Base-by-base conservation (phyloP, 163 green algal genomes). In the Scenedesmus sp. region DNA sequence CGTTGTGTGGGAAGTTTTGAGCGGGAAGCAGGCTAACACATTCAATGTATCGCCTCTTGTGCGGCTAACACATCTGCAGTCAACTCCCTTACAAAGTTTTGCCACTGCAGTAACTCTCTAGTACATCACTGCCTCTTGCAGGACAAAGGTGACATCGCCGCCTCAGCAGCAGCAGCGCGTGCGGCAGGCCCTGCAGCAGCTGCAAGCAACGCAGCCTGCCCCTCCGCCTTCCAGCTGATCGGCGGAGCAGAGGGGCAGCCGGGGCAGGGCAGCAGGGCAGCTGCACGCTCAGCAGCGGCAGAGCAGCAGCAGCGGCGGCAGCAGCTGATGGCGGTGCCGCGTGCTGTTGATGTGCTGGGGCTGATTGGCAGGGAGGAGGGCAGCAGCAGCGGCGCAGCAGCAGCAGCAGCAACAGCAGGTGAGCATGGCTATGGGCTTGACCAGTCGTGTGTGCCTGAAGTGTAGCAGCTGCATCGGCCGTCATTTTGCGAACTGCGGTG, bases 91-190 rank as follows among this genome's bases (percentile, higher is more conserved):
- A 46, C 34, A 46, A 46, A 46, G 34, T 46, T 46, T 46, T 46
- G 34, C 34, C 34, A 46, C 34, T 46, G 34, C 34, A 46, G 34
- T 9, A 73, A 86, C 0, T 84, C 8, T 55, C 13, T 12, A 82
- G 26, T 54, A 10, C 46, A 64, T 4, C 5, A n/a, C 12, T 60
- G 8, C 34, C 62, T 82, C 9, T 70, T 91, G 70, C 92, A 96
- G 92, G 92, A 93, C 26, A 95, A 95, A 85, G 92, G 86, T 56
- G 86, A 79, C 52, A 91, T 96, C 57, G 62, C 91, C 64, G 90
- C 86, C 13, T 66, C 82, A 74, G 82, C 89, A 54, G 62, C 79
- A 73, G 88, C 88, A 82, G 74, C 74, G 26, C 64, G 23, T 4
- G 52, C 60, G 46, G 55, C 79, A 52, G 46, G 60, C 34, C 91